Evolutionary conservation across 2,329 filamentous ascomycete species (phyloP), one percentile per base, ranked within the genome.

Genomic region (Septoria linicola): DNA sequence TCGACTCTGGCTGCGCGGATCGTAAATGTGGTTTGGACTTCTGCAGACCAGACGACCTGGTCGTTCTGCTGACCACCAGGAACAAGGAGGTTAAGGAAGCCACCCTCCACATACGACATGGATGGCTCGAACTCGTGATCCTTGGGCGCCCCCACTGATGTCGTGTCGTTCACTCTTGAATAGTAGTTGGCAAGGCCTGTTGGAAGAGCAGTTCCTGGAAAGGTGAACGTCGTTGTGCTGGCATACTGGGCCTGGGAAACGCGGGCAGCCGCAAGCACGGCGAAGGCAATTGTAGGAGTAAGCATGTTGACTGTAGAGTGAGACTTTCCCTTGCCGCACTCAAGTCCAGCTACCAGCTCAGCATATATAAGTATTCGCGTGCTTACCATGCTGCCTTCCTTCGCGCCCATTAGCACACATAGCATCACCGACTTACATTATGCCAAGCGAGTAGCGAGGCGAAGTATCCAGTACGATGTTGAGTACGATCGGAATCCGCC

Each of bases 51-150:
- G 10, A 56, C 53, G 8, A 34, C 35, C 10, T 42, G 27, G 25
- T 51, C 35, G 25, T 30, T 41, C 16, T 49, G 41, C 25, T 46
- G 51, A 8, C 51, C 51, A 4, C 46, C 51, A 8, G 39, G 39
- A 7, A 57, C 55, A 11, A 49, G 46, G 8, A 57, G 55, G 36
- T 55, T 49, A 8, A 57, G 52, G 32, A 32, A 57, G 16, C 51
- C 51, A 20, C 34, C 48, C 21, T 48, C 23, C 6, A 57, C 41
- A 19, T 49, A 44, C 4, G 41, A 34, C 19, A 44, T 45, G 2
- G 41, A 32, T 8, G 49, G 34, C 21, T 42, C 34, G 14, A 49
- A 49, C n/a, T 49, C 30, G 19, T 45, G 39, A 36, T 49, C 31
- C 25, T 41, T 40, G 8, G 30, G 35, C 11, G 25, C 35, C n/a